Percentiles rank a stretch among this genome's conserved stretches.
These are phyloP conservation scores for Fusarium concolor DNA, from an alignment of 2,329 filamentous ascomycete species.

Conservation along the genomic window DNA sequence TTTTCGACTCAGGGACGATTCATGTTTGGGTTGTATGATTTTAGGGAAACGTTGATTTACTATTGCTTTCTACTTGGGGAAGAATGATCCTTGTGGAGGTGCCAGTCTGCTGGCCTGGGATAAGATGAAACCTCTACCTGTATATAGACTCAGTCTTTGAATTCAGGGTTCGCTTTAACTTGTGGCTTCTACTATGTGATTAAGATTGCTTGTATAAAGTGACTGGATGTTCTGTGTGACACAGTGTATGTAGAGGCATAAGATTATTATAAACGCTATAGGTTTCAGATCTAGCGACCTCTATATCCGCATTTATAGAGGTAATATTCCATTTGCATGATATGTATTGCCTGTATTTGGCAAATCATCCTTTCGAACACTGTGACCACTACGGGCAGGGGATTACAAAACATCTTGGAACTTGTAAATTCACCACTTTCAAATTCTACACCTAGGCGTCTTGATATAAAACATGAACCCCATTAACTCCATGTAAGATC, in stretches of 20 bases:
- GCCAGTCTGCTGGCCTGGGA: slow-evolving; percentile 36
- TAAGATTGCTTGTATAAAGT: background rate
- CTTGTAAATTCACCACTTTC: background rate
- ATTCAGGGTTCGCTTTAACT: slow-evolving; percentile 32
- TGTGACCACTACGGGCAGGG: too few relatives aligned
- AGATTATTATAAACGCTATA: background rate
- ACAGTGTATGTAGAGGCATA: background rate
- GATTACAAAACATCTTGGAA: background rate
- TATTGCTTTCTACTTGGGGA: slow-evolving; percentile 32
- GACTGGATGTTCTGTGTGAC: background rate
- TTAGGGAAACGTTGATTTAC: slow-evolving; percentile 38
- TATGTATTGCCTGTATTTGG: too few relatives aligned
- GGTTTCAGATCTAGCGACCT: background rate
- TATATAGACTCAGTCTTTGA: slow-evolving; percentile 44
- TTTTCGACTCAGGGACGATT: slow-evolving; percentile 28
- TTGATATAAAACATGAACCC: slow-evolving; percentile 22
- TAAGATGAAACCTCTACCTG: slow-evolving; percentile 33
- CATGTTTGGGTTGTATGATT: slow-evolving; percentile 45
- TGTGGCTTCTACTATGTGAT: background rate
- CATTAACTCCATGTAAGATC: slow-evolving; percentile 36
- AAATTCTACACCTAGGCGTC: slow-evolving; percentile 2
- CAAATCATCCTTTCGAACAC: too few relatives aligned
- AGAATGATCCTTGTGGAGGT: slow-evolving; percentile 28
- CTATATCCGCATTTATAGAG: background rate
- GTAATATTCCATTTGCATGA: too few relatives aligned